Base-by-base conservation (phyloP, 176 grass and related monocot species). In the Bromus sterilis region DNA sequence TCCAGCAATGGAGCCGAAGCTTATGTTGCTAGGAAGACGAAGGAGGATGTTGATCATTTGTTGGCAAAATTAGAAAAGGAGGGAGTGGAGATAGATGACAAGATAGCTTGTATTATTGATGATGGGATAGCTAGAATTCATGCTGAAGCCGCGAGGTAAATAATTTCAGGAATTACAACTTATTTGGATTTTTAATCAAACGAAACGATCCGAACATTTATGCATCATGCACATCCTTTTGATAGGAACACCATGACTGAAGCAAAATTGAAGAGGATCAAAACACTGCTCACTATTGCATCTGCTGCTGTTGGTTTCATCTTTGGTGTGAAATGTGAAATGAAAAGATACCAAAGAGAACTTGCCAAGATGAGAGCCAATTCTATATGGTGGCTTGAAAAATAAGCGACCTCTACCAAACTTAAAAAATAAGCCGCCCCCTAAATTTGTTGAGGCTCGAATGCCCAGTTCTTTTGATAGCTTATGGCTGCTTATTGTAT, bases 31-130 rank as follows among this genome's bases (percentile, higher is more conserved):
- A 66, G 63, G 63, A 66, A 66, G 9, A 66, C 4, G 25, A 59
- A 28, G 56, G 59, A 56, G 33, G 65, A 46, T 1, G 14, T 56
- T 56, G 34, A 57, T 30, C 34, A n/a, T 30, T 40, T 81, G 16
- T 43, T 71, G 3, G 33, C 35, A 71, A 81, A 81, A 42, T 71
- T 81, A 71, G 18, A 49, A 32, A 29, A 70, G 70, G 79, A 81
- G 49, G 51, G 66, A 43, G 35, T 70, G 32, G 74, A 76, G 74
- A 58, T 58, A 58, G 53, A 76, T 39, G 74, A 1, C 6, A 76
- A 58, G 34, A 76, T 76, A 37, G 11, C 33, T 26, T 26, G 33
- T 58, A 76, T 76, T 76, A 25, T 76, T 76, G 32, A 58, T 76
- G 74, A 58, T 59, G 74, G 15, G 74, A 76, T 78, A 32, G 58